Base-by-base conservation (phyloP, 176 grass and related monocot genomes). In the Oryza coarctata region DNA sequence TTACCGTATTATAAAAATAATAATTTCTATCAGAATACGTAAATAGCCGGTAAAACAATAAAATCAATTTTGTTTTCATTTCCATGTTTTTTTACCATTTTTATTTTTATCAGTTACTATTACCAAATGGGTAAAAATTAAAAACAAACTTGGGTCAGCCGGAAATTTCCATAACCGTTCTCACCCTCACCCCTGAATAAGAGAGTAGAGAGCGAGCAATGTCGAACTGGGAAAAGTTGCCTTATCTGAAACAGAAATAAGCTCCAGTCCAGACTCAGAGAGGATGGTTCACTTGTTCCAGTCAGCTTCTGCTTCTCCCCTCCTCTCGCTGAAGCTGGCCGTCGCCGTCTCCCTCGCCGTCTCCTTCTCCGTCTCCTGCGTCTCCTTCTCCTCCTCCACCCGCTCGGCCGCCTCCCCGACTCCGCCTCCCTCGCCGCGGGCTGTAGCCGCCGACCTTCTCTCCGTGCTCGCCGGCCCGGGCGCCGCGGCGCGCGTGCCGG, bases 371-470 rank as follows among this genome's bases (percentile, higher is more conserved):
- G 35, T 78, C 72, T 23, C 86, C 73, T 80, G 66, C 45, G 22
- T 27, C 65, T 38, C 71, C 70, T 34, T 71, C 36, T 61, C 74
- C 12, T 22, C 62, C 3, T 15, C 60, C 45, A 15, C 10, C 47
- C 55, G 87, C 18, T 28, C 82, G 6, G 34, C 71, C 73, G 9
- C 25, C 64, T 36, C 73, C 65, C 15, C 47, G 8, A 38, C 89
- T 12, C 22, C 80, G 32, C 64, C 77, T 34, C 82, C 87, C 43
- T 75, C 79, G 5, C 73, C 89, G 3, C 60, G 71, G 71, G 13
- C 86, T 18, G 63, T 93, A 65, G 92, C 92, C 27, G 75, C 90
- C 45, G 86, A 90, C 76, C 90, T 98, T 71, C 90, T 98, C 71
- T 61, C 95, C 9, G 62, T 98, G 49, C 95, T 98, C 63, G 88